Base-by-base conservation (phyloP, 192 early-diverging fungal genomes). In the Paraglomus brasilianum region DNA sequence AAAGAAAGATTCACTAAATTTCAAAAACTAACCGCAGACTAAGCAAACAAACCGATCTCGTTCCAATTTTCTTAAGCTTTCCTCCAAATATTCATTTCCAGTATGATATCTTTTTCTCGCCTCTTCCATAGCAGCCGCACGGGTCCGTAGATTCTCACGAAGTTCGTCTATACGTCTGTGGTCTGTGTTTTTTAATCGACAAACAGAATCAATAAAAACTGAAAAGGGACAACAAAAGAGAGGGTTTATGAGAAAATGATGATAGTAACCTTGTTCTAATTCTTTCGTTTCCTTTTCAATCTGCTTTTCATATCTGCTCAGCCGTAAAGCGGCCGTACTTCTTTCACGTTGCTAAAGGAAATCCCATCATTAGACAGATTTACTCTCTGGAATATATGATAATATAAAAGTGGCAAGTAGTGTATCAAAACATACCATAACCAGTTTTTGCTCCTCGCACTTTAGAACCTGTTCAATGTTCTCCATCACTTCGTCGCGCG, bases 61-160 rank as follows among this genome's bases (percentile, higher is more conserved):
- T 76, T 78, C 62, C 44, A 81, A 77, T 48, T 75, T 78, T n/a
- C 41, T 59, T n/a, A 74, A 40, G 66, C 70, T 81, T 71, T 81
- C 77, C 55, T 81, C 77, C 64, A 81, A 69, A 65, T 78, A 81
- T 74, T 76, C 77, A 49, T 81, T 74, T 45, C 73, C 77, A 21
- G 74, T 74, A 45, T 70, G 74, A 22, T 69, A 73, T 30, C 77
- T 72, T 45, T 70, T 66, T 52, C 47, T 56, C 8, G 80, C 75
- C n/a, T 81, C 80, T 10, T 56, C 69, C 24, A 81, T 47, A 14
- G 77, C 74, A n/a, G 50, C 47, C 13, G 72, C 59, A 4, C 80
- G 74, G n/a, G 39, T 65, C 1, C 74, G 71, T 63, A 76, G 71
- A 19, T 74, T 70, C 57, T 73, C 72, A n/a, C 72, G 50, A 6